phyloP scores from a whole-genome alignment of 1,284 basidiomycete species.

The Termitomyces sp. region DNA sequence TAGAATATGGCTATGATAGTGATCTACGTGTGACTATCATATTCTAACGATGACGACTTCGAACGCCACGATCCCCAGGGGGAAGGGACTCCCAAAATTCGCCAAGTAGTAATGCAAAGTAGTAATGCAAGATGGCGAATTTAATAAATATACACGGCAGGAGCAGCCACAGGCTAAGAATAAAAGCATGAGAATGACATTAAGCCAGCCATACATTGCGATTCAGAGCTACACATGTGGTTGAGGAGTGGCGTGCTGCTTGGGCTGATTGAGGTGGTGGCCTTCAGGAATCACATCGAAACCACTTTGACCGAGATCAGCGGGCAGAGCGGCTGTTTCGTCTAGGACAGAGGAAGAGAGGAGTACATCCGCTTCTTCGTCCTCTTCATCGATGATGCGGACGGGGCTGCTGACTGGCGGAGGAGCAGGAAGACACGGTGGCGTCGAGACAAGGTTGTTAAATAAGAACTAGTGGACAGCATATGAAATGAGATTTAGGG shows the following conservation, averaged over 20 bases:
- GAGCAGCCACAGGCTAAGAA: background rate
- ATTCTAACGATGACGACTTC: background rate
- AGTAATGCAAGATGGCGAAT: background rate
- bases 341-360: constrained; percentile 46
- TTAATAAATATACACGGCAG: background rate
- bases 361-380: constrained; percentile 39
- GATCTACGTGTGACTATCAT: background rate
- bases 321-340: constrained; percentile 72
- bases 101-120: background rate
- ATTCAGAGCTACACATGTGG: background rate
- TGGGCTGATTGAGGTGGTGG: constrained; percentile 29
- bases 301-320: constrained; percentile 64
- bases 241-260: background rate
- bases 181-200: background rate
- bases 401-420: constrained; percentile 22
- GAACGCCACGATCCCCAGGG: background rate
- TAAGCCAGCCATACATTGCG: background rate
- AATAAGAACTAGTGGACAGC: constrained; percentile 57
- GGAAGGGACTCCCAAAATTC: background rate
- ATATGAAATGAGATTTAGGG: constrained; percentile 7
- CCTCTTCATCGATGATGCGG: constrained; percentile 36
- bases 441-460: constrained; percentile 66
- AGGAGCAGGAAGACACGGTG: constrained; percentile 51
- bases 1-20: background rate
- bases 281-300: constrained; percentile 64